Base-by-base conservation (phyloP, 257 asterid genomes). In the Prunella vulgaris region DNA sequence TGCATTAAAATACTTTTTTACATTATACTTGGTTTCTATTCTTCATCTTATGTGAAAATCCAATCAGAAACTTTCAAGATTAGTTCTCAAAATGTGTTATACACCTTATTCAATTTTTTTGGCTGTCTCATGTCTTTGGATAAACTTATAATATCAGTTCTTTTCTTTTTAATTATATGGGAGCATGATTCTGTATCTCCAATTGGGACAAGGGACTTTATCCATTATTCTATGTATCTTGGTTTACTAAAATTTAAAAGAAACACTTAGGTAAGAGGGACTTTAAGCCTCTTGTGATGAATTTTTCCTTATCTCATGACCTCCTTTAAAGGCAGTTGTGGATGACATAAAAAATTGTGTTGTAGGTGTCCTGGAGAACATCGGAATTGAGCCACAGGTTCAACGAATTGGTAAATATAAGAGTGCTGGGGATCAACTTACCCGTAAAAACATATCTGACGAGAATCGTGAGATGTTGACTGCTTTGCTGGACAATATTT, bases 391-490 rank as follows among this genome's bases (percentile, higher is more conserved):
- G 84, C 97, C 98, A 27, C 95, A 87, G 78, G 92, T 92, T 76
- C 82, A 90, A 77, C 85, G 95, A 66, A 86, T 92, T 73, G 98
- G 98, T 79, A 92, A 90, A 78, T 92, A 92, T 77, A 92, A 92
- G 79, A 90, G 98, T 79, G 96, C 98, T 66, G 98, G 98, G 71
- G 98, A 92, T 77, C 96, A 86, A 68, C 90, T 92, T 66, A 73
- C 81, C 4, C 92, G 96, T 49, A 92, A 87, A 83, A 84, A 61
- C 81, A 84, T 92, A 70, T 92, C 98, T 57, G 90, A 84, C 0
- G 97, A 90, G 73, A 92, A 92, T 75, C 92, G 96, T 10, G 97
- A 92, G 85, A 86, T 85, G 96, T 84, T 92, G 75, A 86, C 95
- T 13, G 78, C 87, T 73, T 80, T 92, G 88, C 96, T 92, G 40